Evolutionary conservation across 371 early-diverging fungal species (phyloP).

Genomic region (Mortierella sp.): DNA sequence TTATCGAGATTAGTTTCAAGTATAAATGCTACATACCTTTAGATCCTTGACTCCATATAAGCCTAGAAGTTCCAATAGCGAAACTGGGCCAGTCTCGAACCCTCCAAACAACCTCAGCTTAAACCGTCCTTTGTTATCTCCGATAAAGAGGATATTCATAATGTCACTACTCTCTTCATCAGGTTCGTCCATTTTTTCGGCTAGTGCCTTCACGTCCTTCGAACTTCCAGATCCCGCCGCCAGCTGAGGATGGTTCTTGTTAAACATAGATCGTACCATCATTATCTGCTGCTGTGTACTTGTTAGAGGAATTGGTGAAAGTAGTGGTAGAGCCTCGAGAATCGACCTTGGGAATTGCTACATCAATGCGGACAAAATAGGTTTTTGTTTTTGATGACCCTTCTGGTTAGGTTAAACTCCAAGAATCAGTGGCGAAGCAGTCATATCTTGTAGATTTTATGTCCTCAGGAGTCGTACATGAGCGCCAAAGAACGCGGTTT

Average conservation of each 20-base stretch:
- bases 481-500: conserved; percentile 14
- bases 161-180: conserved; percentile 44
- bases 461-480: conserved; percentile 16
- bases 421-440: neutral
- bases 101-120: conserved; percentile 37
- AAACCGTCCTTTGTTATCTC: conserved; percentile 21
- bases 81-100: conserved; percentile 30
- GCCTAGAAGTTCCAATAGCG: conserved; percentile 14
- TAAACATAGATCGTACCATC: conserved; percentile 28
- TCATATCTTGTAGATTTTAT: neutral
- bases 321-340: conserved; percentile 31
- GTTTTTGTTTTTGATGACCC: neutral
- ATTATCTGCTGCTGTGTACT: conserved; percentile 36
- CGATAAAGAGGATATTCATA: conserved; percentile 43
- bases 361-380: conserved; percentile 9
- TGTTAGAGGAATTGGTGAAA: conserved; percentile 34
- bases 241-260: conserved; percentile 1
- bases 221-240: neutral
- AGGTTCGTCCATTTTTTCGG: conserved; percentile 6
- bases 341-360: conserved; percentile 28
- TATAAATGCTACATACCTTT: conserved; percentile 7
- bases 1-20: too few species aligned
- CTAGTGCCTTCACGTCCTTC: neutral
- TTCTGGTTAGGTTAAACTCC: neutral
- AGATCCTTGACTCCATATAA: neutral